These are phyloP conservation scores for Colletotrichum sp. DNA, from an alignment of 2,329 filamentous ascomycete genomes.

Conservation along the genomic window DNA sequence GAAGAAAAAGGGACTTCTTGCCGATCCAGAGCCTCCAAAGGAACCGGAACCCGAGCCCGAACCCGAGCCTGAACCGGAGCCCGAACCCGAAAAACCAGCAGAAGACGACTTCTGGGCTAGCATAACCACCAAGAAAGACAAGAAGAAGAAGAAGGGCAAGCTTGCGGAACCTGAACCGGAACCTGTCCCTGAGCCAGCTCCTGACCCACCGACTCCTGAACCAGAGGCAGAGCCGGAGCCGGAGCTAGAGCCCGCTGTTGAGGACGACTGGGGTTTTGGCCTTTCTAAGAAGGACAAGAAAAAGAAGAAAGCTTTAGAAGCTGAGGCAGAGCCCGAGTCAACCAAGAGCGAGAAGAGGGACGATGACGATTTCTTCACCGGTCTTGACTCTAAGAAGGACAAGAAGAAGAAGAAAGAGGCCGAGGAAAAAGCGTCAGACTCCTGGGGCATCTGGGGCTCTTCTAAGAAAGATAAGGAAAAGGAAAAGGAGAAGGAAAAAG, in stretches of 20 bases:
- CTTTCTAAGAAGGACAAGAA: constrained; percentile 32
- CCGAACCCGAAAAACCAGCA: not conserved
- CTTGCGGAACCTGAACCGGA: constrained; percentile 25
- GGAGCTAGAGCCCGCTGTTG: not conserved
- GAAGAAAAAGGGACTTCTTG: constrained; percentile 29
- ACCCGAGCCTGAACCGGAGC: constrained; percentile 11
- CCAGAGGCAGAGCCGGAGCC: constrained; percentile 12
- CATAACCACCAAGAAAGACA: constrained; percentile 33
- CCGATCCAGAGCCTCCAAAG: constrained; percentile 24
- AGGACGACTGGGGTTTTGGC: not conserved
- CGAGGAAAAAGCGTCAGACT: constrained; percentile 19
- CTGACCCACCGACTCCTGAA: constrained; percentile 21
- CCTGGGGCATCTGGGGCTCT: constrained; percentile 27
- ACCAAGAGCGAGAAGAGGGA: constrained; percentile 29
- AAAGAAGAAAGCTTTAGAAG: constrained; percentile 13
- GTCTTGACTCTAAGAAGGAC: constrained; percentile 30
- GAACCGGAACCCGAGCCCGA: constrained; percentile 22
- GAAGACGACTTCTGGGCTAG: constrained; percentile 29
- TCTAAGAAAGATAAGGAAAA: constrained; percentile 36
- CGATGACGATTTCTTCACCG: constrained; percentile 34
- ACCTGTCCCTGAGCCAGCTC: constrained; percentile 2
- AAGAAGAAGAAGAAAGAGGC: constrained; percentile 34
- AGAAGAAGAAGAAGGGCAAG: constrained; percentile 29
- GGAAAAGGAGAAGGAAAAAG: constrained; percentile 28
- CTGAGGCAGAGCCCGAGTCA: constrained; percentile 30